Evolutionary conservation across 2,329 filamentous ascomycete genomes (phyloP).

Genomic region (Phialocephala subalpina): DNA sequence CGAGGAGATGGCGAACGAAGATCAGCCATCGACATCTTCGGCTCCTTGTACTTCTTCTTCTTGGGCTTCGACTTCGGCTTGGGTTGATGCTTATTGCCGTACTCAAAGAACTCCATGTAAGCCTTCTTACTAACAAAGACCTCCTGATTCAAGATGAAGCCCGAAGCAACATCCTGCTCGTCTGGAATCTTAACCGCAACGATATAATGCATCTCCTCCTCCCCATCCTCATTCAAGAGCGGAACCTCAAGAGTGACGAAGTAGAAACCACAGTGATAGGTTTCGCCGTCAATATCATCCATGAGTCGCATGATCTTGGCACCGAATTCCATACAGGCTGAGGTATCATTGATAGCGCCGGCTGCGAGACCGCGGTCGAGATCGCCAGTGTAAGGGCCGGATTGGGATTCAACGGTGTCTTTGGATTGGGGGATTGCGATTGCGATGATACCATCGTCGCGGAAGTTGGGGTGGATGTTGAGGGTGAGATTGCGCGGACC

Average conservation of each 20-base stretch:
- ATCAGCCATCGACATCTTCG: no score
- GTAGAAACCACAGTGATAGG: conserved; percentile 6
- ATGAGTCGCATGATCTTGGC: not conserved
- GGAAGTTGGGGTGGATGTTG: not conserved
- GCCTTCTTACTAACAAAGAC: not conserved
- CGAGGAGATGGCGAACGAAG: no score
- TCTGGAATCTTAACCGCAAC: conserved; percentile 15
- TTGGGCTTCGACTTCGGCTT: not conserved
- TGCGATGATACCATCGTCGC: not conserved
- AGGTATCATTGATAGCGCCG: no score
- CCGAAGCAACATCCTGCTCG: conserved; percentile 6
- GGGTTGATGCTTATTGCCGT: not conserved
- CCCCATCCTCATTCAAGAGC: not conserved
- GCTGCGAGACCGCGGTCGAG: not conserved
- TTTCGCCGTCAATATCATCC: not conserved
- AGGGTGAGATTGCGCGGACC: not conserved
- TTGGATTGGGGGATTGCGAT: not conserved
- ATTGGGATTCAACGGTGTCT: not conserved
- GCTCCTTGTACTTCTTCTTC: no score
- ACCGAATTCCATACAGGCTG: conserved; percentile 5
- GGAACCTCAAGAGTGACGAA: conserved; percentile 10
- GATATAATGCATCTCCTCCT: not conserved
- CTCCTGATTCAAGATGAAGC: conserved; percentile 10
- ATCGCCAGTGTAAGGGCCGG: not conserved
- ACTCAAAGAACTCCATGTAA: not conserved